phyloP scores from a whole-genome alignment of 257 asterid genomes.

The Nicotiana benthamiana region DNA sequence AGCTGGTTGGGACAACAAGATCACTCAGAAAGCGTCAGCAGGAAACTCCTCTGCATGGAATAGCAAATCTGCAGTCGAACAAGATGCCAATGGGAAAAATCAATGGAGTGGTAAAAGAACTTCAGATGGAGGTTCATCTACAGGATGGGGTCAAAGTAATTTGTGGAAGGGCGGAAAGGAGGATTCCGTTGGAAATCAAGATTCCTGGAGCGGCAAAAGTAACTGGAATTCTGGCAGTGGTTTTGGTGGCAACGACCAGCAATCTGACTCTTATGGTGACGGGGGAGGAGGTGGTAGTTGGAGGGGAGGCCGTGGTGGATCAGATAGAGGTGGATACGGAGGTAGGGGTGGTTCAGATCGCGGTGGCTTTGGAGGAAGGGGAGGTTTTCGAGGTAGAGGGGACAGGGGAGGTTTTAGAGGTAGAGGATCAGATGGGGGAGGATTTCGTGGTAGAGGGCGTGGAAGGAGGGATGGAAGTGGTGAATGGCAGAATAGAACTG shows the following conservation, averaged over 20 bases:
- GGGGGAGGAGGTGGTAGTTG: conserved; percentile 63
- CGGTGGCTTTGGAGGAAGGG: conserved; percentile 40
- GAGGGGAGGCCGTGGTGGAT: conserved; percentile 61
- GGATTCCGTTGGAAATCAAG: conserved; percentile 41
- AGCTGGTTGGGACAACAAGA: conserved; percentile 34
- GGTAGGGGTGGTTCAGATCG: conserved; percentile 46
- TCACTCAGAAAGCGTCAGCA: conserved; percentile 21
- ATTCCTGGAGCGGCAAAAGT: conserved; percentile 57
- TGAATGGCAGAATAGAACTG: conserved; percentile 28
- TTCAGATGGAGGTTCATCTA: conserved; percentile 38
- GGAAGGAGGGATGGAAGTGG: conserved; percentile 31
- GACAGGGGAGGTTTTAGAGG: conserved; percentile 31
- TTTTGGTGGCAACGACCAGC: conserved; percentile 34
- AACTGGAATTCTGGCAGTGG: conserved; percentile 56
- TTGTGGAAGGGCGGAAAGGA: conserved; percentile 37
- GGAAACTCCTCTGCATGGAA: conserved; percentile 5
- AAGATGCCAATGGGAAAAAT: conserved; percentile 5
- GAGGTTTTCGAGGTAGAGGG: conserved; percentile 55
- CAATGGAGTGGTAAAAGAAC: conserved; percentile 22
- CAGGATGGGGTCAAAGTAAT: conserved; percentile 74
- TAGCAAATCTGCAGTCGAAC: background rate
- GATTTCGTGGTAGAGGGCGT: conserved; percentile 33
- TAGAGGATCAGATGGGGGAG: conserved; percentile 9
- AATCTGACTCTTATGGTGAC: conserved; percentile 30
- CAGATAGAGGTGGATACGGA: conserved; percentile 49